Base-by-base conservation (phyloP, 1,139 yeast genomes). In the Suhomyces chickasaworum region DNA sequence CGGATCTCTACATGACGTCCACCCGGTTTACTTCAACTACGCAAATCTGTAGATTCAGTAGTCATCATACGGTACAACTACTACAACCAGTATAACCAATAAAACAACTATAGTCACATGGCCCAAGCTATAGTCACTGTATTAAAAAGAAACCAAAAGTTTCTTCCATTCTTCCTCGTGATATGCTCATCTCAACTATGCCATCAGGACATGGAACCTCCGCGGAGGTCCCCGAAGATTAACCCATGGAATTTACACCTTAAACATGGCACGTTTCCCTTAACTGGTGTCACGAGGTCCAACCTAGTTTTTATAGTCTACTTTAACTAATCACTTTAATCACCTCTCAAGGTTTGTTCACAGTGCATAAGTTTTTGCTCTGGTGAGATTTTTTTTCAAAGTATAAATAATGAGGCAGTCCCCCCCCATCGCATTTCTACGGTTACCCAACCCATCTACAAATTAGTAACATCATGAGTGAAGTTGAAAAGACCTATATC, bases 401-500 rank as follows among this genome's bases (percentile, higher is more conserved):
- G 27, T 45, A 45, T 45, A 45, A 39, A 45, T 36, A 32, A 34
- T n/a, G 40, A 27, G 37, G 17, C 7, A 9, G 20, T n/a, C n/a
- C 22, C 22, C 16, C 33, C 40, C 40, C 33, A 29, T 29, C 40
- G 33, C 40, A 29, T 29, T 40, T 39, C 40, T 27, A 18, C 35
- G 42, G 47, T 41, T 38, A 29, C 33, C 13, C 30, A 34, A 41
- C 44, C 47, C 47, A 33, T 16, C 18, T 33, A 18, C 27, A 12
- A n/a, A n/a, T n/a, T 29, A 29, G 17, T 17, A 29, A 29, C 9
- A 12, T 27, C 37, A 30, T 54, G 55, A 61, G 58, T 38, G 75
- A 69, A 39, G 63, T 65, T 38, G 76, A 71, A 61, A 90, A 89
- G 72, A 76, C 84, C 72, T 90, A 84, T 77, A 88, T 91, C 59